A percentile compares a stretch with the other conserved stretches of the same genome.
phyloP scores from a whole-genome alignment of 73 alveolate species.

The Tetrahymena borealis region DNA sequence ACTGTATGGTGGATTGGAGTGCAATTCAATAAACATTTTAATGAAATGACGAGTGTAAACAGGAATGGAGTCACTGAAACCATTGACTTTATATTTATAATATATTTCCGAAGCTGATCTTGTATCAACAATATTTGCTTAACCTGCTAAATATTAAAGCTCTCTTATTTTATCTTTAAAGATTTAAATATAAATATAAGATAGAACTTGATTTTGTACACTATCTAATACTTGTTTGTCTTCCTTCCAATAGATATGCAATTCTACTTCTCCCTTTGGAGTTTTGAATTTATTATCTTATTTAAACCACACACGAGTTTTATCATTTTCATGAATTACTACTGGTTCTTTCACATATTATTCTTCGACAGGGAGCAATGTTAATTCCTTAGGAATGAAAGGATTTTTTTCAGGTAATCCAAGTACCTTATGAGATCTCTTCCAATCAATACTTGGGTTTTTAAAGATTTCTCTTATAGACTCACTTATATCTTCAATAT shows the following conservation, averaged over 20 bases:
- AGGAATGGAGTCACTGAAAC: background rate
- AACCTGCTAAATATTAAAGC: background rate
- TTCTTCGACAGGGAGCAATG: background rate
- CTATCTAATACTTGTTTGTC: background rate
- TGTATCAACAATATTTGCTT: background rate
- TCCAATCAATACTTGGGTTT: background rate
- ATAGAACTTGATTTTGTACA: background rate
- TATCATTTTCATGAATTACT: background rate
- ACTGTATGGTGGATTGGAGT: background rate
- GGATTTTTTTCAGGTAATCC: background rate
- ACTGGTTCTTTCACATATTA: background rate
- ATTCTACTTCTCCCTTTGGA: background rate
- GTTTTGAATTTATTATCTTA: background rate
- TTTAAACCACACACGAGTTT: background rate
- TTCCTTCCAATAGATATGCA: background rate
- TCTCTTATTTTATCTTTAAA: background rate
- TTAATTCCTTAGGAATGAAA: background rate
- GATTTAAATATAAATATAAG: background rate
- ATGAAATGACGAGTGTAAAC: background rate
- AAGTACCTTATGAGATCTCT: background rate
- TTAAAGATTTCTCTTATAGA: background rate
- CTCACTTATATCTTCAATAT: background rate
- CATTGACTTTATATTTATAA: background rate
- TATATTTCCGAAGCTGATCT: background rate
- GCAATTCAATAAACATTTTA: background rate